Evolutionary conservation across 352 stramenopile species (phyloP), one percentile per base, ranked within the genome.

Genomic region (Plasmopara muralis): DNA sequence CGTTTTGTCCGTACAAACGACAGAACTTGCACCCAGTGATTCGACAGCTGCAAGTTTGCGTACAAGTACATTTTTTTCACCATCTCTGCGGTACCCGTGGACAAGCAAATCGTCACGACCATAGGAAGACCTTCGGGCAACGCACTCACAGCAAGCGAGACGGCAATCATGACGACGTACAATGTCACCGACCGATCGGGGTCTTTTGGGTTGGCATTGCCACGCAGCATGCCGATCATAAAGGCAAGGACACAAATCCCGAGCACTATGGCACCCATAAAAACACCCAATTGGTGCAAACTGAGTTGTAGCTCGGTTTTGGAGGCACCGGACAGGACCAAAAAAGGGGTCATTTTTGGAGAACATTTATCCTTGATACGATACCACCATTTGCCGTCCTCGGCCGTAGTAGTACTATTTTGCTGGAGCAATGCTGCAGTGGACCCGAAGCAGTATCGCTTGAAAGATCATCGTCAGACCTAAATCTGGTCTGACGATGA

Each of bases 231-330:
- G 18, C 90, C 83, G n/a, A 96, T 93, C 5, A 95, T 62, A 16
- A 98, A 74, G 34, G 93, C 93, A 50, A 98, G 96, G 3, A 97
- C 56, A 37, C 75, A 87, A n/a, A 87, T 69, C 51, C 96, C 97
- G 3, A 95, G 72, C 30, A 83, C 77, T 29, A 93, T 89, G 6
- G 77, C 89, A 0, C 92, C 74, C 65, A 95, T 91, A 47, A 92
- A 82, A 5, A 98, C 72, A 62, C 95, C 94, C 30, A 99, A 72
- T 42, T 94, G 85, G 74, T 98, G 95, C 59, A 99, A 94, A 51
- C 66, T 72, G 31, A 89, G 56, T 65, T 97, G 91, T 8, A n/a
- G n/a, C n/a, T n/a, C n/a, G n/a, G n/a, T n/a, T n/a, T n/a, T n/a
- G n/a, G n/a, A n/a, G n/a, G n/a, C n/a, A n/a, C n/a, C n/a, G n/a